Evolutionary conservation across 2,329 filamentous ascomycete species (phyloP).

Genomic region (Polychaeton citri): DNA sequence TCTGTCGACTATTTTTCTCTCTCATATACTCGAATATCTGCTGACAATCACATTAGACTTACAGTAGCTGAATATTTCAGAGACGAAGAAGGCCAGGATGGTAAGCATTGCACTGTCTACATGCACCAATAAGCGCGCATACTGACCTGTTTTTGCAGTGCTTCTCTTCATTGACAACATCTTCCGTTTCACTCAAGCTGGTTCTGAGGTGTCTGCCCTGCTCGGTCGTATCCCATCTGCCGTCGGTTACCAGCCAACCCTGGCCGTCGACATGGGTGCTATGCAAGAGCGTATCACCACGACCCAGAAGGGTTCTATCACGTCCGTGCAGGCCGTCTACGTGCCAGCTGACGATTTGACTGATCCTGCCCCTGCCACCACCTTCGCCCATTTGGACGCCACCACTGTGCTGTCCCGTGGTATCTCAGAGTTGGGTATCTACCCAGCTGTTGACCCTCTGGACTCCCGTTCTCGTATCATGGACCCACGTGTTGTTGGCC

Average conservation of each 20-base stretch:
- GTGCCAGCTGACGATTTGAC: conserved; percentile 99
- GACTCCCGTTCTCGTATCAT: conserved; percentile 99
- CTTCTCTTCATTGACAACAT: conserved; percentile 99
- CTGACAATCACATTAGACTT: conserved; percentile 7
- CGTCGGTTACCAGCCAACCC: conserved; percentile 99
- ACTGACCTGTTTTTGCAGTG: conserved; percentile 41
- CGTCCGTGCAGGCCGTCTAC: conserved; percentile 99
- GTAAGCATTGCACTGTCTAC: conserved; percentile 31
- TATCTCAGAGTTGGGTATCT: conserved; percentile 99
- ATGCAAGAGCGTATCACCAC: conserved; percentile 99
- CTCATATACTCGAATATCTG: too few relatives aligned
- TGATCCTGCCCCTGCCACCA: conserved; percentile 97
- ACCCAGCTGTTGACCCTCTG: conserved; percentile 98
- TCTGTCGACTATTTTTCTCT: too few relatives aligned
- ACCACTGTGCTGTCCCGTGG: conserved; percentile 99
- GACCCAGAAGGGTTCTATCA: conserved; percentile 98
- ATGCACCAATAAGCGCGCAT: background rate
- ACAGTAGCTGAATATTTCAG: conserved; percentile 77
- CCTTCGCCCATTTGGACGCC: conserved; percentile 99
- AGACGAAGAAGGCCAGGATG: conserved; percentile 72
- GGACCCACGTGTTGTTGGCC: conserved; percentile 93
- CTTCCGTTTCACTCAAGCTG: conserved; percentile 99
- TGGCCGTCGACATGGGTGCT: conserved; percentile 95
- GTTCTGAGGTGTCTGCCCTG: conserved; percentile 99
- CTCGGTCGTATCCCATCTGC: conserved; percentile 99